Conservation (phyloP, 768 basidiomycete species). For the Serendipita indica region DNA sequence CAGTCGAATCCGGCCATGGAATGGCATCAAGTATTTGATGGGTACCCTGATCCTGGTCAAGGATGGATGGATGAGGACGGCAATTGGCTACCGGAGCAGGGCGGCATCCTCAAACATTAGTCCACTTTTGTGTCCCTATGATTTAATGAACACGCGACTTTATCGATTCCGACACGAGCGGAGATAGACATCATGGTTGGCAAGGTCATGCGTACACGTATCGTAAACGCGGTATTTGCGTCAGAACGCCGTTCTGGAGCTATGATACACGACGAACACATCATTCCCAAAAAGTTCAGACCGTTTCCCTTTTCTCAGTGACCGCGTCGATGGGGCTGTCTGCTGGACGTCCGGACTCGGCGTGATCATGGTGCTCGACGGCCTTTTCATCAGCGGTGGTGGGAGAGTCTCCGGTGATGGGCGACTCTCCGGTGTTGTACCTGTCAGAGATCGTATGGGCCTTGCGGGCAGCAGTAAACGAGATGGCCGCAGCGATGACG, state of each 20-base stretch:
- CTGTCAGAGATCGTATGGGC: neutral
- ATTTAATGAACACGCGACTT: too few species aligned
- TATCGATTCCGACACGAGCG: too few species aligned
- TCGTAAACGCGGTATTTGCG: too few species aligned
- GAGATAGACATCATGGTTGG: too few species aligned
- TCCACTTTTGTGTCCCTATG: too few species aligned
- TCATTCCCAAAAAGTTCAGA: too few species aligned
- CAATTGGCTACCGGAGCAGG: neutral
- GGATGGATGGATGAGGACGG: slow-evolving; percentile 7
- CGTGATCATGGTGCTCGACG: neutral
- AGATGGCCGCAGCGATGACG: slow-evolving; percentile 24
- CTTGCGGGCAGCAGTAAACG: slow-evolving; percentile 22
- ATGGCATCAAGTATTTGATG: neutral
- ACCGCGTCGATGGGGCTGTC: too few species aligned
- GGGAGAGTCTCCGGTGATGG: neutral
- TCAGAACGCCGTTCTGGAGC: too few species aligned
- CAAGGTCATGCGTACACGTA: too few species aligned
- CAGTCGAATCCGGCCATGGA: neutral
- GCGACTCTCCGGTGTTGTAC: neutral
- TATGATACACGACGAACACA: too few species aligned
- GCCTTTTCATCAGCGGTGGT: neutral
- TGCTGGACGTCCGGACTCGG: neutral
- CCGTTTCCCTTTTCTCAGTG: neutral
- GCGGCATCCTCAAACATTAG: neutral
- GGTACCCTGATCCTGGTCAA: neutral